Percentiles rank a stretch among this genome's conserved stretches.
These are phyloP conservation scores for Rhodotorula mucilaginosa DNA, from an alignment of 1,284 basidiomycete species.

Conservation along the genomic window DNA sequence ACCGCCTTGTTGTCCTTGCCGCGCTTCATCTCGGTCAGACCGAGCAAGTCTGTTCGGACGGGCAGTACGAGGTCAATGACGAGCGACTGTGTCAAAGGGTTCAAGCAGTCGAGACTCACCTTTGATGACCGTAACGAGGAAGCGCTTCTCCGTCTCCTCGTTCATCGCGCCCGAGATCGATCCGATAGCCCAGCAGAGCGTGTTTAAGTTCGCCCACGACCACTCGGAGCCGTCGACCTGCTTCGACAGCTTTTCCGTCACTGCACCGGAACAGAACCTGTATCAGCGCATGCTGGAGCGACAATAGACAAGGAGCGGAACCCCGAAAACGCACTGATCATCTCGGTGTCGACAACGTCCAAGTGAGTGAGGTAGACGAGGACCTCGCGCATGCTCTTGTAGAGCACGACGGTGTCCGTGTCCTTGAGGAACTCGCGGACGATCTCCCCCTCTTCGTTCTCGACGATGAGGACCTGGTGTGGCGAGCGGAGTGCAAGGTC, in stretches of 20 bases:
- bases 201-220: constrained; percentile 99
- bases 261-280: not conserved
- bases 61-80: not conserved
- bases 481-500: too few relatives aligned
- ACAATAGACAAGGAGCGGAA: not conserved
- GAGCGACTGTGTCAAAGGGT: too few relatives aligned
- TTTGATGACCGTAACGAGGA: constrained; percentile 99
- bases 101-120: constrained; percentile 47
- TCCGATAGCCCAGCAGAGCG: constrained; percentile 99
- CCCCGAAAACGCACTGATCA: constrained; percentile 58
- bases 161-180: constrained; percentile 99
- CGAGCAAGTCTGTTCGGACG: constrained; percentile 63
- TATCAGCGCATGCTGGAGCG: not conserved
- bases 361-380: constrained; percentile 85
- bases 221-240: constrained; percentile 78
- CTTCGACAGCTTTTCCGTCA: constrained; percentile 93
- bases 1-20: constrained; percentile 99
- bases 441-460: constrained; percentile 99
- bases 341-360: constrained; percentile 93
- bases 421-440: constrained; percentile 99
- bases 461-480: constrained; percentile 88
- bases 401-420: constrained; percentile 95
- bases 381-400: constrained; percentile 98
- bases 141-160: constrained; percentile 98
- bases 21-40: constrained; percentile 95